Percentiles rank a stretch among this genome's conserved stretches.
Evolutionary conservation across 345 rosid species (phyloP).

Genomic region (Anacardium occidentale): DNA sequence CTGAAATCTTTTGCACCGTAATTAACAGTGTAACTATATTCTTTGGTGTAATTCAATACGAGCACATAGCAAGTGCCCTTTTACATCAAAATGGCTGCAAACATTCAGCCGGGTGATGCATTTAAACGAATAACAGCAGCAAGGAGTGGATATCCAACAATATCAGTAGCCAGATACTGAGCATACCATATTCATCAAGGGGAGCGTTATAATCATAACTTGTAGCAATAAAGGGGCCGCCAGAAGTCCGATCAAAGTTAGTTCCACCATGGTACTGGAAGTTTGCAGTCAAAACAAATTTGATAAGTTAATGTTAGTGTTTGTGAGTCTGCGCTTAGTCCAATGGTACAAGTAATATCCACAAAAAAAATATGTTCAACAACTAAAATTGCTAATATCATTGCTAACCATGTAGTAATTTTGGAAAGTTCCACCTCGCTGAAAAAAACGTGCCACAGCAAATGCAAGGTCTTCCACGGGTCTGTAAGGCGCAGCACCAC

Average conservation of each 20-base stretch:
- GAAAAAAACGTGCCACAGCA: conserved; percentile 88
- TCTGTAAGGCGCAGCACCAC: conserved; percentile 78
- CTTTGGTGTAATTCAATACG: background rate
- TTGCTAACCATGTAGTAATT: conserved; percentile 81
- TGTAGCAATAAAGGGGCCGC: conserved; percentile 94
- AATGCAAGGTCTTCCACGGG: conserved; percentile 92
- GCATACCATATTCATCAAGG: conserved; percentile 87
- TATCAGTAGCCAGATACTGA: background rate
- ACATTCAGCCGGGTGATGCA: background rate
- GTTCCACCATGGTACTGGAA: conserved; percentile 95
- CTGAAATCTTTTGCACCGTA: no score
- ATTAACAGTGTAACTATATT: no score
- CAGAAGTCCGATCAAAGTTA: conserved; percentile 71
- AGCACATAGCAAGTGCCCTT: background rate
- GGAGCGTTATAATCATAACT: conserved; percentile 98
- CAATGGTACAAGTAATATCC: background rate
- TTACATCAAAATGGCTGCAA: conserved; percentile 10
- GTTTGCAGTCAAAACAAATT: conserved; percentile 24
- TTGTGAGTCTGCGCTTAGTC: background rate
- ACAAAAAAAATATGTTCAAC: conserved; percentile 3
- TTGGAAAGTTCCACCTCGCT: conserved; percentile 93
- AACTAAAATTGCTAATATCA: background rate
- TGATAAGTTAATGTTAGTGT: conserved; percentile 5
- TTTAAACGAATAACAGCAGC: background rate
- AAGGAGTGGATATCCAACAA: background rate